Evolutionary conservation across 768 basidiomycete genomes (phyloP), one percentile per base, ranked within the genome.

Genomic region (Amanita inopinata): DNA sequence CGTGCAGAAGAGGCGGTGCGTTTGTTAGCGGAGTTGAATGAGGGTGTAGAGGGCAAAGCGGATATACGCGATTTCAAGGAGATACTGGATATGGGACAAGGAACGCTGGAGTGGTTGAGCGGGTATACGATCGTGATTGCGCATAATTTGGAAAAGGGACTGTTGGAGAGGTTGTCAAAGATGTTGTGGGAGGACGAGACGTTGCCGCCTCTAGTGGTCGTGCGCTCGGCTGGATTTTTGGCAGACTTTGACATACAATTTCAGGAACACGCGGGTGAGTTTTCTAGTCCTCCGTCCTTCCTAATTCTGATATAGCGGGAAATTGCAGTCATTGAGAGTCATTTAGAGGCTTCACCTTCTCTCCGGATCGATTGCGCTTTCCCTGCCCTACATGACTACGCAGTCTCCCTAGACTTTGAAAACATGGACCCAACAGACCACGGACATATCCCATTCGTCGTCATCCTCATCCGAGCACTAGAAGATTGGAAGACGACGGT

Each of bases 301-400:
- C 34, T 33, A 17, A 19, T 36, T n/a, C 23, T 34, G 38, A 32
- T 34, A 5, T 18, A 19, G 22, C 43, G 39, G 48, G 15, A 15
- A n/a, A n/a, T 38, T 27, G 30, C 27, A 94, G 91, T 96, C 53
- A 80, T 94, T 56, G 88, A 93, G 54, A 85, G 79, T 17, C 91
- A 93, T 58, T 78, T 89, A 0, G 87, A 91, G 51, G 76, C 65
- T 14, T 62, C 71, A 11, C 81, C 73, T 18, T 88, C 76, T 5
- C 70, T 98, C 2, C 82, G 91, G 30, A 80, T 99, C 51, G 88
- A 93, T 62, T 76, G 79, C 46, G 83, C 96, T 0, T 97, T 97
- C 70, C 81, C 86, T 0, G 73, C 77, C 0, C 75, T 99, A 4
- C 69, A 82, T 42, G 70, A 83, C 38, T 80, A 86, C 58, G 78